A percentile compares a stretch with the other conserved stretches of the same genome.
phyloP scores from a whole-genome alignment of 2,329 filamentous ascomycete genomes.

The Colletotrichum abscissum region DNA sequence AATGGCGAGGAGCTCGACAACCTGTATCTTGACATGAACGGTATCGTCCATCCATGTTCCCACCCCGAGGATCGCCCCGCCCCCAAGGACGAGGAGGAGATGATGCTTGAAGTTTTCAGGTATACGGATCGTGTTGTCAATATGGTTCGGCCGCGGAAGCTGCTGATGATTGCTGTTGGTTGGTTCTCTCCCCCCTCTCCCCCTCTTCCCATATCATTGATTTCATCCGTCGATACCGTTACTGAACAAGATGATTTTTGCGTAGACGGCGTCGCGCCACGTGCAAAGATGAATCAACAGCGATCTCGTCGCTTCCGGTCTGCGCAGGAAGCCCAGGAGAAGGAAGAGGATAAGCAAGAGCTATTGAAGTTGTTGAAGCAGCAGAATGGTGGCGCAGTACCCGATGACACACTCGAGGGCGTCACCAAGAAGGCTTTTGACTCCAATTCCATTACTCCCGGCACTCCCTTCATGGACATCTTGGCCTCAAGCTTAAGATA shows the following conservation, averaged over 20 bases:
- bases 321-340: constrained; percentile 93
- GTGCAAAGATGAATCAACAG: constrained; percentile 99
- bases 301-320: constrained; percentile 94
- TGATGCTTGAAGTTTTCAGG: constrained; percentile 98
- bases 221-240: constrained; percentile 34
- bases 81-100: constrained; percentile 95
- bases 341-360: constrained; percentile 90
- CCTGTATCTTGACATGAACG: constrained; percentile 98
- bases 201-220: not conserved
- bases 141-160: constrained; percentile 95
- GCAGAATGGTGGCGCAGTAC: constrained; percentile 74
- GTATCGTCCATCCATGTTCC: constrained; percentile 98
- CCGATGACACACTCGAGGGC: constrained; percentile 70
- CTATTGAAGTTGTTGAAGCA: constrained; percentile 86
- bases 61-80: constrained; percentile 94
- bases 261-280: constrained; percentile 91
- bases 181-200: constrained; percentile 46
- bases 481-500: constrained; percentile 90
- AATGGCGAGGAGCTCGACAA: constrained; percentile 99
- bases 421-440: constrained; percentile 93
- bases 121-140: constrained; percentile 99
- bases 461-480: constrained; percentile 98
- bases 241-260: constrained; percentile 21
- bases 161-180: constrained; percentile 98
- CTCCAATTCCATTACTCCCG: constrained; percentile 87